These are phyloP conservation scores for Globisporangium cederbergense DNA, from an alignment of 352 stramenopile species.

Conservation along the genomic window DNA sequence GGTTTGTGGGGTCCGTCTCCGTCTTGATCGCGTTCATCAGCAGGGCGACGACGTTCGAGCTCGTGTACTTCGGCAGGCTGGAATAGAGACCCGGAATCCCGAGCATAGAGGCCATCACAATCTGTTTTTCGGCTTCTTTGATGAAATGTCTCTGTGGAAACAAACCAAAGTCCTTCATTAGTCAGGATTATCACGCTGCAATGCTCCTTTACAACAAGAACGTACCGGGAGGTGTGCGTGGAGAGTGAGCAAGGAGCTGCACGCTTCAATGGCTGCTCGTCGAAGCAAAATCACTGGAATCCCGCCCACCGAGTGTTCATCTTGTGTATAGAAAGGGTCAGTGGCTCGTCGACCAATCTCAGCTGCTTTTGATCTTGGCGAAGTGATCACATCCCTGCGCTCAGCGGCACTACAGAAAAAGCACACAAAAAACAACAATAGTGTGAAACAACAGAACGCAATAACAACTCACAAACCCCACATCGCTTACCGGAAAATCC, in stretches of 20 bases:
- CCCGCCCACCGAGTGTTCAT: constrained; percentile 68
- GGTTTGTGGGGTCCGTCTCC: constrained; percentile 80
- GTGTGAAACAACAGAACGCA: neutral
- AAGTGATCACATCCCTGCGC: constrained; percentile 29
- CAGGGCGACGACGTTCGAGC: constrained; percentile 80
- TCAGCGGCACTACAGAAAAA: constrained; percentile 22
- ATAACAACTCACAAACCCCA: neutral
- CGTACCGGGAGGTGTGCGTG: constrained; percentile 73
- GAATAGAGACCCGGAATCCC: constrained; percentile 72
- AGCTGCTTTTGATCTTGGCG: constrained; percentile 28
- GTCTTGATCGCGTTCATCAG: constrained; percentile 82
- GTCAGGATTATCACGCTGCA: neutral
- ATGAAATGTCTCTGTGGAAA: constrained; percentile 52
- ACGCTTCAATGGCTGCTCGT: constrained; percentile 76
- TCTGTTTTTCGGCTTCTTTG: constrained; percentile 73
- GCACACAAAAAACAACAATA: neutral
- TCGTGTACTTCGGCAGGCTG: constrained; percentile 79
- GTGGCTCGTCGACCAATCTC: constrained; percentile 31
- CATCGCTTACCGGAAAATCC: constrained; percentile 59
- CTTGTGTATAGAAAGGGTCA: constrained; percentile 49
- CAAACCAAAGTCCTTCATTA: neutral
- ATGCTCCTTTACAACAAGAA: neutral
- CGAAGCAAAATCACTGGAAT: constrained; percentile 74
- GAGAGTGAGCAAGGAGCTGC: constrained; percentile 75
- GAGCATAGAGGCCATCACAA: constrained; percentile 61